phyloP scores from a whole-genome alignment of 2,329 filamentous ascomycete species.

The Colletotrichum phormii region DNA sequence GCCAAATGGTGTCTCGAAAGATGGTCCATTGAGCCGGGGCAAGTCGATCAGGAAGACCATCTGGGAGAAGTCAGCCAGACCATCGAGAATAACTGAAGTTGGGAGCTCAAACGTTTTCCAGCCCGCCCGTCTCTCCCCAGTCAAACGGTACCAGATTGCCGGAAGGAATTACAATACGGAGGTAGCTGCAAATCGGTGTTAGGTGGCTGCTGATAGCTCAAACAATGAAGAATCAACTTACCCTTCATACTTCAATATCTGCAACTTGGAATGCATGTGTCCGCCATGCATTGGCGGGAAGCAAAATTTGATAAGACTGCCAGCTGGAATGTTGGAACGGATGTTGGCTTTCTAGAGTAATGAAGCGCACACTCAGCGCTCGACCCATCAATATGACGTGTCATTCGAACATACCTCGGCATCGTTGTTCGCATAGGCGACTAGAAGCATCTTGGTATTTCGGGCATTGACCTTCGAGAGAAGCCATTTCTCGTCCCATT shows the following conservation, averaged over 20 bases:
- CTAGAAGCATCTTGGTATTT: constrained; percentile 71
- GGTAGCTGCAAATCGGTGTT: constrained; percentile 53
- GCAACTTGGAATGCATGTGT: constrained; percentile 94
- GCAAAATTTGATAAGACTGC: constrained; percentile 73
- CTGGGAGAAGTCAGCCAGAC: constrained; percentile 51
- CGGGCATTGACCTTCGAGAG: constrained; percentile 74
- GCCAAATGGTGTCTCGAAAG: constrained; percentile 63
- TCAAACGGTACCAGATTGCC: constrained; percentile 89
- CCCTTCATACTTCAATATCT: constrained; percentile 77
- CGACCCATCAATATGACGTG: not conserved
- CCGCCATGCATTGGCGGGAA: constrained; percentile 86
- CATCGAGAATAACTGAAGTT: not conserved
- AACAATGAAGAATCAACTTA: constrained; percentile 2
- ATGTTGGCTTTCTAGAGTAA: constrained; percentile 59
- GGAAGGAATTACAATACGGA: constrained; percentile 86
- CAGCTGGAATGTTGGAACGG: constrained; percentile 59
- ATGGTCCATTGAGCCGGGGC: constrained; percentile 65
- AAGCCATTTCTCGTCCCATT: constrained; percentile 87
- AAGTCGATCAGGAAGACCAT: constrained; percentile 94
- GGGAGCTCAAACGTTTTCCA: constrained; percentile 78
- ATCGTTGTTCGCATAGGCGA: constrained; percentile 66
- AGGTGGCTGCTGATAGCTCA: not conserved
- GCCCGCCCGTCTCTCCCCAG: constrained; percentile 86
- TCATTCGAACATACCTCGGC: constrained; percentile 57
- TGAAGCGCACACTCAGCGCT: not conserved